These are phyloP conservation scores for Aspergillus sp. DNA, from an alignment of 2,329 filamentous ascomycete species.

Conservation along the genomic window DNA sequence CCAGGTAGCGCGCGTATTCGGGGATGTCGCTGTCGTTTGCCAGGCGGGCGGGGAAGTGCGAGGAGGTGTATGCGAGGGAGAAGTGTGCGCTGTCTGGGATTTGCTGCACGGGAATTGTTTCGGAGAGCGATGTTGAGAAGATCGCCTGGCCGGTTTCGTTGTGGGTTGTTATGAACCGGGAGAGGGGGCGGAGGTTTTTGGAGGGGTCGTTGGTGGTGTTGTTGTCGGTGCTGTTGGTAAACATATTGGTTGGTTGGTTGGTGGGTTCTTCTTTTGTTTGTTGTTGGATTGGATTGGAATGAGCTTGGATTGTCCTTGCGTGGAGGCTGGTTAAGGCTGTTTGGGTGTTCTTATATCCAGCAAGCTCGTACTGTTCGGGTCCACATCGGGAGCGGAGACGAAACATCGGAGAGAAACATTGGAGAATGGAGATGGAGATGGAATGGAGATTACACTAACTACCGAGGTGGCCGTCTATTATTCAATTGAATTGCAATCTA, in stretches of 20 bases:
- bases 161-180: constrained; percentile 35
- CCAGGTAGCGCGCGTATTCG: constrained; percentile 46
- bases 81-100: constrained; percentile 47
- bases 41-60: constrained; percentile 49
- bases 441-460: neutral
- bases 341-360: neutral
- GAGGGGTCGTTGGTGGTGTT: neutral
- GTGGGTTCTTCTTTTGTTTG: neutral
- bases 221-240: constrained; percentile 26
- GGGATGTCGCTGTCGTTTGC: constrained; percentile 47
- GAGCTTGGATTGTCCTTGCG: neutral
- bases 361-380: constrained; percentile 15
- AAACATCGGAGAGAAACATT: neutral
- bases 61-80: constrained; percentile 51
- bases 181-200: constrained; percentile 32
- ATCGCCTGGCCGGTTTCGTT: constrained; percentile 33
- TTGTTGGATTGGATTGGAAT: neutral
- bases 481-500: neutral
- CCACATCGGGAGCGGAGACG: constrained; percentile 18
- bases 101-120: constrained; percentile 19
- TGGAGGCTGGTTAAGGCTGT: neutral
- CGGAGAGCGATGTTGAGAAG: constrained; percentile 31
- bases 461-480: neutral
- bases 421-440: neutral
- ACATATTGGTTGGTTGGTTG: constrained; percentile 7